phyloP scores from a whole-genome alignment of 805 yeast genomes.

The Starmerella bombicola region DNA sequence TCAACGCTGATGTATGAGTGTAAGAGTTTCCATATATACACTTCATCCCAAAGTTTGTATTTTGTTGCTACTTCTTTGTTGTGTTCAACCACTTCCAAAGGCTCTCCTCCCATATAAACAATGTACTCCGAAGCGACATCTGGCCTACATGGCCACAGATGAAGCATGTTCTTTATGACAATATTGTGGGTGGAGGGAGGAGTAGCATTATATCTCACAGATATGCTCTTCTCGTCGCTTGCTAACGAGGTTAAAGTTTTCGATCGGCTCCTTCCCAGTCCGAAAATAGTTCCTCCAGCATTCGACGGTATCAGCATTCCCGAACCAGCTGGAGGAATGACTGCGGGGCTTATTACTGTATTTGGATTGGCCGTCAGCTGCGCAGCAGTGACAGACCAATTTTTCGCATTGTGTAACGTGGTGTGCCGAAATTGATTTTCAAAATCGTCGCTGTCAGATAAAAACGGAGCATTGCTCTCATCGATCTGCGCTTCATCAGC shows the following conservation, averaged over 20 bases:
- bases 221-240: conserved; percentile 3
- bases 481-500: conserved; percentile 18
- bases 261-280: neutral
- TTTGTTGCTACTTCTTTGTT: conserved; percentile 60
- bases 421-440: conserved; percentile 4
- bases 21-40: conserved; percentile 55
- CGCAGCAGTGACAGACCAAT: conserved; percentile 18
- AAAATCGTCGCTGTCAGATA: conserved; percentile 21
- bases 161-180: conserved; percentile 36
- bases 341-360: neutral
- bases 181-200: conserved; percentile 5
- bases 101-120: conserved; percentile 30
- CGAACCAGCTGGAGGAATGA: neutral
- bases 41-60: conserved; percentile 48
- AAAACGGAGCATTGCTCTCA: conserved; percentile 15
- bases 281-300: neutral
- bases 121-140: conserved; percentile 39
- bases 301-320: neutral
- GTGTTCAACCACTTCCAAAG: conserved; percentile 51
- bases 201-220: neutral
- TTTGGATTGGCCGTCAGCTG: conserved; percentile 5
- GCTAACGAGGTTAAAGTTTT: neutral
- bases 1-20: conserved; percentile 9
- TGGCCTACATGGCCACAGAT: conserved; percentile 62
- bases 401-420: neutral